Percentiles rank a stretch among this genome's conserved stretches.
Conservation (phyloP, 768 basidiomycete genomes). For the Plicaturopsis crispa region DNA sequence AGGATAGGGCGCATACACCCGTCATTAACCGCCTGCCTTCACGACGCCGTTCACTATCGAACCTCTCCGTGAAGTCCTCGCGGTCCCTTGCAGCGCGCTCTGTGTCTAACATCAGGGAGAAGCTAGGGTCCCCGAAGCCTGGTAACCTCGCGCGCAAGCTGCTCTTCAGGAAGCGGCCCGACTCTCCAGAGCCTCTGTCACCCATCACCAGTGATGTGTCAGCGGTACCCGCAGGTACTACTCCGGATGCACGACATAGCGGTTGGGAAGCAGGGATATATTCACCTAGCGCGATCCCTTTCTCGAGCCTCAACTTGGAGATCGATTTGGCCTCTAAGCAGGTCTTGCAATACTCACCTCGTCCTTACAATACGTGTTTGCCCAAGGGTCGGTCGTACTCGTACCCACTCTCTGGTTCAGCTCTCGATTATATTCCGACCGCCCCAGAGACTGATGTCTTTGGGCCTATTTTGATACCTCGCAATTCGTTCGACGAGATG, state of each 20-base stretch:
- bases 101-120: slow-evolving; percentile 39
- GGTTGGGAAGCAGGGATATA: neutral
- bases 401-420: slow-evolving; percentile 53
- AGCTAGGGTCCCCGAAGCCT: slow-evolving; percentile 34
- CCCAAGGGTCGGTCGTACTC: slow-evolving; percentile 57
- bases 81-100: slow-evolving; percentile 36
- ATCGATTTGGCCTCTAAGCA: slow-evolving; percentile 1
- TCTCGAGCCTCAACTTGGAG: slow-evolving; percentile 8
- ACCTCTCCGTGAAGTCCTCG: slow-evolving; percentile 36
- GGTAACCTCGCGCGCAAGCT: slow-evolving; percentile 52
- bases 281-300: slow-evolving; percentile 1
- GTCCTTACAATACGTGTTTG: slow-evolving; percentile 7
- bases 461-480: slow-evolving; percentile 36
- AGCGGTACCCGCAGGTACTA: neutral
- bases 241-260: neutral
- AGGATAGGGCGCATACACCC: slow-evolving; percentile 13
- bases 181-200: slow-evolving; percentile 9
- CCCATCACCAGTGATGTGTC: slow-evolving; percentile 2
- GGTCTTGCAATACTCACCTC: neutral
- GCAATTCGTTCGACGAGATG: slow-evolving; percentile 58
- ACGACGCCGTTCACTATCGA: slow-evolving; percentile 52
- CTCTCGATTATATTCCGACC: slow-evolving; percentile 50
- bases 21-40: slow-evolving; percentile 27
- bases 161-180: slow-evolving; percentile 33
- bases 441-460: slow-evolving; percentile 44